Evolutionary conservation across 2,329 filamentous ascomycete species (phyloP).

Genomic region (Penicillium sp.): DNA sequence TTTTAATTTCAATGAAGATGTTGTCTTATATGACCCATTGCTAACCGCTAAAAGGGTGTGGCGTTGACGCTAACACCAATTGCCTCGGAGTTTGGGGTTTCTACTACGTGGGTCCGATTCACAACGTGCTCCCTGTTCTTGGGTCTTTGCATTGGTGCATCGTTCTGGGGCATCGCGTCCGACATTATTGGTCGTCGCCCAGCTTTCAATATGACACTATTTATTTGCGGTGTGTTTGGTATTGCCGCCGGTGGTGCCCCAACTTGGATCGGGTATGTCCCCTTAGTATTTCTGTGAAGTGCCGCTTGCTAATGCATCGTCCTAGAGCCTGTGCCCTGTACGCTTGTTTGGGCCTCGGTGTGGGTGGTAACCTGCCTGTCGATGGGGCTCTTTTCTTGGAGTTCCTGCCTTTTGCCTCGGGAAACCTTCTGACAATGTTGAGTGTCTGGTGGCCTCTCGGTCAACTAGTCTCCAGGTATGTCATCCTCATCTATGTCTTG

Average conservation of each 20-base stretch:
- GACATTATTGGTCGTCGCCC: constrained; percentile 69
- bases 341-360: constrained; percentile 52
- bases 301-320: no score
- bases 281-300: constrained; percentile 2
- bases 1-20: no score
- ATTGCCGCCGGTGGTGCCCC: constrained; percentile 59
- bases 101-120: constrained; percentile 63
- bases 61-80: constrained; percentile 67
- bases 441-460: constrained; percentile 79
- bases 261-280: constrained; percentile 54
- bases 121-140: constrained; percentile 69
- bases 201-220: constrained; percentile 74
- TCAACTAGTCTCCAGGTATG: constrained; percentile 63
- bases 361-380: constrained; percentile 65
- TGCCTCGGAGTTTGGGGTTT: constrained; percentile 63
- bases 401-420: constrained; percentile 64
- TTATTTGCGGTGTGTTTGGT: constrained; percentile 66
- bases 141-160: constrained; percentile 68
- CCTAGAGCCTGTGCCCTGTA: constrained; percentile 53
- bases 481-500: no score
- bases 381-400: constrained; percentile 75
- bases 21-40: no score
- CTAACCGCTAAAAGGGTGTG: no score
- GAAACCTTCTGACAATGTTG: constrained; percentile 64
- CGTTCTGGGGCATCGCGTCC: constrained; percentile 69